Percentiles rank a stretch among this genome's conserved stretches.
phyloP scores from a whole-genome alignment of 2,329 filamentous ascomycete species.

The Coniella lustricola region DNA sequence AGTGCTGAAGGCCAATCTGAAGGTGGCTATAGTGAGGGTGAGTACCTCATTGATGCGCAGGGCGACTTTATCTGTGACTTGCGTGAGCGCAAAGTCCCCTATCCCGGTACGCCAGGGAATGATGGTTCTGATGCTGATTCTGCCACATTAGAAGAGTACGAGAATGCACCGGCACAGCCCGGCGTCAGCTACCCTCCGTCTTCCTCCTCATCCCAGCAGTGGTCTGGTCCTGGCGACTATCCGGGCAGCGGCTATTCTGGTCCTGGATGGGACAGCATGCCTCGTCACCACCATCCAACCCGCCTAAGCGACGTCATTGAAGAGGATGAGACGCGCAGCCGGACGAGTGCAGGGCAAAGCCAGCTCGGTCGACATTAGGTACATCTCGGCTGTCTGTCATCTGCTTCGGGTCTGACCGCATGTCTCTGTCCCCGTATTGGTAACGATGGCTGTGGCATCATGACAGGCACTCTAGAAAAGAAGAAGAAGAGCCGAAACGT shows the following conservation, averaged over 20 bases:
- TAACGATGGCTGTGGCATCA: no score
- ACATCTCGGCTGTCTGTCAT: background rate
- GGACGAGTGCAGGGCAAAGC: slow-evolving; percentile 65
- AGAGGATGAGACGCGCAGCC: slow-evolving; percentile 75
- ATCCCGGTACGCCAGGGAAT: slow-evolving; percentile 37
- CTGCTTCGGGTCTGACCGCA: no score
- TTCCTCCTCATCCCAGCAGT: slow-evolving; percentile 33
- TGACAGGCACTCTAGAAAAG: no score
- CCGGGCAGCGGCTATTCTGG: slow-evolving; percentile 58
- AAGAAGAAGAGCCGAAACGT: no score
- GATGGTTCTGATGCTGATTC: slow-evolving; percentile 42
- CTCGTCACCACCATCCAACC: slow-evolving; percentile 80
- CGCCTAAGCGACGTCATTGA: slow-evolving; percentile 82
- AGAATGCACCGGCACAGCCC: slow-evolving; percentile 41
- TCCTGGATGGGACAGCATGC: slow-evolving; percentile 68
- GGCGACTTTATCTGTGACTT: slow-evolving; percentile 56
- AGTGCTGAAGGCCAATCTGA: slow-evolving; percentile 47
- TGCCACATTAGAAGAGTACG: slow-evolving; percentile 58
- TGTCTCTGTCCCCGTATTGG: background rate
- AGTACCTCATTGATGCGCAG: slow-evolving; percentile 59
- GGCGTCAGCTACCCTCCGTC: slow-evolving; percentile 30
- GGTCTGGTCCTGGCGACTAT: slow-evolving; percentile 50
- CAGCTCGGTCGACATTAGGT: slow-evolving; percentile 43
- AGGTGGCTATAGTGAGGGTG: slow-evolving; percentile 60
- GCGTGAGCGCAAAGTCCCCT: slow-evolving; percentile 52